Evolutionary conservation across 495 filamentous ascomycete species (phyloP).

Genomic region (Cryomyces minteri): DNA sequence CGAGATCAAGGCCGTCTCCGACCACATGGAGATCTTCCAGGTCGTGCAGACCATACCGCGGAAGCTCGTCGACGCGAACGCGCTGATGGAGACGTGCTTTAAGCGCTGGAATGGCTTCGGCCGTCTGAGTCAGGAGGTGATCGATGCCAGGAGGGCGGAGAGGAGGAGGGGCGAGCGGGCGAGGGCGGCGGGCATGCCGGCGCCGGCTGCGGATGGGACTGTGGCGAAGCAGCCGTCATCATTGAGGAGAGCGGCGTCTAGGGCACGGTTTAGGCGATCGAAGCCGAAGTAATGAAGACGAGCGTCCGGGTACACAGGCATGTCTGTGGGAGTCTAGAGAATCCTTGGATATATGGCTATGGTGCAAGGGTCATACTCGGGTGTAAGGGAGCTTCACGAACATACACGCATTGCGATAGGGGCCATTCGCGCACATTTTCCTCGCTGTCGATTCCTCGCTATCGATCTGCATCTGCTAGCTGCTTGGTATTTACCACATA

Average conservation of each 20-base stretch:
- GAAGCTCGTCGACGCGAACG: slow-evolving; percentile 59
- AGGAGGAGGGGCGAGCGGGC: slow-evolving; percentile 22
- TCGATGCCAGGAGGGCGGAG: slow-evolving; percentile 42
- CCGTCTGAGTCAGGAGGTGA: slow-evolving; percentile 49
- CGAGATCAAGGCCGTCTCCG: slow-evolving; percentile 60
- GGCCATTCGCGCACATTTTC: too few relatives aligned
- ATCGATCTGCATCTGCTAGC: too few relatives aligned
- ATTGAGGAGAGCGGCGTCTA: not conserved
- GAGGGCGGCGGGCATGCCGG: not conserved
- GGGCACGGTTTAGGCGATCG: not conserved
- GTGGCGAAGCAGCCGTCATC: not conserved
- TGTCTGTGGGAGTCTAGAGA: too few relatives aligned
- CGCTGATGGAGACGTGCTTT: slow-evolving; percentile 65
- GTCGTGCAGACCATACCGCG: slow-evolving; percentile 84
- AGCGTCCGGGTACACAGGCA: too few relatives aligned
- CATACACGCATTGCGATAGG: too few relatives aligned
- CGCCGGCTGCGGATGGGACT: not conserved
- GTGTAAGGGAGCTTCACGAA: too few relatives aligned
- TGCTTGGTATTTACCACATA: too few relatives aligned
- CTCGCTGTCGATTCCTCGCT: too few relatives aligned
- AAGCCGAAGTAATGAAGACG: too few relatives aligned
- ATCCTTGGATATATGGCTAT: too few relatives aligned
- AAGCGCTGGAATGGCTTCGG: slow-evolving; percentile 64
- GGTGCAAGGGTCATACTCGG: too few relatives aligned
- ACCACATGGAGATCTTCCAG: slow-evolving; percentile 94